Percentiles rank a stretch among this genome's conserved stretches.
Evolutionary conservation across 352 stramenopile genomes (phyloP).

Genomic region (Globisporangium carolinianum): DNA sequence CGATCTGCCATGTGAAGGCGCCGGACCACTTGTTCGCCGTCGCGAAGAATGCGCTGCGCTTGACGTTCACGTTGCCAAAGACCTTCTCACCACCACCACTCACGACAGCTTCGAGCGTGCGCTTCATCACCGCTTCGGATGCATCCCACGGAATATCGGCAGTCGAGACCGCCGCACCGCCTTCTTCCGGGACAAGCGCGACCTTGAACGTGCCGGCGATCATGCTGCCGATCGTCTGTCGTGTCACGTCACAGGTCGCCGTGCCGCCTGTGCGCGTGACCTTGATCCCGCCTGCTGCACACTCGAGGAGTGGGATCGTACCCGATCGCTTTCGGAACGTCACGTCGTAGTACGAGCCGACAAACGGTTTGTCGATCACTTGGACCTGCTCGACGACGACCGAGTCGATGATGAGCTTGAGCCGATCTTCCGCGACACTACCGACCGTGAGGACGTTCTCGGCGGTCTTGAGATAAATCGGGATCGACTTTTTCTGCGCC

Average conservation of each 20-base stretch:
- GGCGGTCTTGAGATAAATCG: conserved; percentile 37
- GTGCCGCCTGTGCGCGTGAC: conserved; percentile 21
- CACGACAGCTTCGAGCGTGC: conserved; percentile 30
- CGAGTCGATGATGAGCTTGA: conserved; percentile 49
- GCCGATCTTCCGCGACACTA: conserved; percentile 29
- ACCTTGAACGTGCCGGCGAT: conserved; percentile 64
- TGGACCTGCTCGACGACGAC: conserved; percentile 33
- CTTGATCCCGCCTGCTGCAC: conserved; percentile 20
- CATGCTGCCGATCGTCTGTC: conserved; percentile 49
- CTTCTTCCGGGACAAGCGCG: conserved; percentile 34
- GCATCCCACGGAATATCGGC: conserved; percentile 67
- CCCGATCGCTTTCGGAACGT: conserved; percentile 60
- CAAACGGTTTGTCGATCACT: conserved; percentile 35
- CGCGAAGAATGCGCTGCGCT: conserved; percentile 72
- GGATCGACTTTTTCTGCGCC: conserved; percentile 31
- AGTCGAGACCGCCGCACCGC: conserved; percentile 14
- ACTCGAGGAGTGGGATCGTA: conserved; percentile 47
- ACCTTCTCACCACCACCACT: conserved; percentile 39
- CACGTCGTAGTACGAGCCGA: conserved; percentile 53
- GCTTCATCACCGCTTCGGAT: conserved; percentile 58
- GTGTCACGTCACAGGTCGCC: conserved; percentile 22
- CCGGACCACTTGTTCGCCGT: conserved; percentile 88
- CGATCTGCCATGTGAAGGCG: conserved; percentile 92
- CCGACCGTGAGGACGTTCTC: conserved; percentile 26
- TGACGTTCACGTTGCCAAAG: conserved; percentile 85